Conservation (phyloP, 2,329 filamentous ascomycete genomes). For the Pseudogymnoascus sp. region DNA sequence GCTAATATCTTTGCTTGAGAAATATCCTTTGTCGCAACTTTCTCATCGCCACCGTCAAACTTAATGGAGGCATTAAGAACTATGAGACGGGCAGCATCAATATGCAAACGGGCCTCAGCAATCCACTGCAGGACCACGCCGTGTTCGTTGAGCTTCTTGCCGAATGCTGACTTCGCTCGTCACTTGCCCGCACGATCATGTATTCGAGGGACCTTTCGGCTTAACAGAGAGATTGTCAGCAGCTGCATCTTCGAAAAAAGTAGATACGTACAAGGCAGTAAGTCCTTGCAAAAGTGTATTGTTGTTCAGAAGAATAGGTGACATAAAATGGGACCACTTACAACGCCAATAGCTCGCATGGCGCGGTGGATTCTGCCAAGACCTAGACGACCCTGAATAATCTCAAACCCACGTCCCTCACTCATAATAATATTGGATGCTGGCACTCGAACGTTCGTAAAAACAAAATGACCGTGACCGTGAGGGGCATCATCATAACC, state of each 20-base stretch:
- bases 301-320: too few relatives aligned
- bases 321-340: constrained; percentile 28
- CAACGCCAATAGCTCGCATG: constrained; percentile 82
- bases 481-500: constrained; percentile 93
- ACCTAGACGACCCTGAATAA: constrained; percentile 89
- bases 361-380: constrained; percentile 95
- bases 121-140: constrained; percentile 93
- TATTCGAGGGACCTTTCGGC: constrained; percentile 83
- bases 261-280: too few relatives aligned
- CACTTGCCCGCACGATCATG: constrained; percentile 86
- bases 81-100: constrained; percentile 79
- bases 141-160: constrained; percentile 73
- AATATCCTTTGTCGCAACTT: constrained; percentile 85
- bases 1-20: constrained; percentile 91
- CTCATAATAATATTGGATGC: constrained; percentile 74
- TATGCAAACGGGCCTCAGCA: constrained; percentile 83
- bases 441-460: constrained; percentile 80
- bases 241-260: too few relatives aligned
- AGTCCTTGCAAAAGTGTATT: too few relatives aligned
- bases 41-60: constrained; percentile 84
- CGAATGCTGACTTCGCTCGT: constrained; percentile 81
- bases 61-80: constrained; percentile 92
- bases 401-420: constrained; percentile 87
- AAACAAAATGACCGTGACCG: constrained; percentile 71
- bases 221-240: too few relatives aligned